Percentiles rank a stretch among this genome's conserved stretches.
Conservation (phyloP, 371 early-diverging fungal species). For the Syncephalastrum monosporum region DNA sequence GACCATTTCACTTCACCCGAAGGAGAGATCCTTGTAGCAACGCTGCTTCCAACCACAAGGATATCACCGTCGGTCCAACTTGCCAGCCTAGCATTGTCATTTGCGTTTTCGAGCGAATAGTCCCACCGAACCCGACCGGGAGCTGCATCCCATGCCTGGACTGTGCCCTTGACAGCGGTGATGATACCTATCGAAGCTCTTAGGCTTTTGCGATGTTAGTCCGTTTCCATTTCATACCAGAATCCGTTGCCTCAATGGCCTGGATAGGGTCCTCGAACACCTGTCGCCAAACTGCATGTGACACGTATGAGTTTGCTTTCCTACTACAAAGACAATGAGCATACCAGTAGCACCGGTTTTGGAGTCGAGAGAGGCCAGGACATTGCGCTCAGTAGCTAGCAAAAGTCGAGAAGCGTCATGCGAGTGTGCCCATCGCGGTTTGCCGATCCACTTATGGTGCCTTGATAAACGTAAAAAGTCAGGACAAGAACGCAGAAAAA, state of each 20-base stretch:
- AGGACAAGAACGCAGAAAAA: slow-evolving; percentile 1
- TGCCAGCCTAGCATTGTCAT: slow-evolving; percentile 2
- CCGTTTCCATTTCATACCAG: background rate
- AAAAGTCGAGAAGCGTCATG: slow-evolving; percentile 38
- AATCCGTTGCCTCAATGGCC: slow-evolving; percentile 5
- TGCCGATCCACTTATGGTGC: slow-evolving; percentile 67
- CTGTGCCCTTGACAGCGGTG: no score
- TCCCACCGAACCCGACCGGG: no score
- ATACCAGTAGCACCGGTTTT: slow-evolving; percentile 61
- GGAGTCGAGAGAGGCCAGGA: slow-evolving; percentile 55
- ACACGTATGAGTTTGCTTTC: slow-evolving; percentile 17
- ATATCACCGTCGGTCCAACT: slow-evolving; percentile 20
- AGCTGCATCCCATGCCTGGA: no score
- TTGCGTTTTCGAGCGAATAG: background rate
- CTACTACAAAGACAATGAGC: background rate
- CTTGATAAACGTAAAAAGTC: slow-evolving; percentile 24
- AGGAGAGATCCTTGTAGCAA: slow-evolving; percentile 15
- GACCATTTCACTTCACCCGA: slow-evolving; percentile 24
- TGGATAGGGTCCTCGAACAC: slow-evolving; percentile 2
- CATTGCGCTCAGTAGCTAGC: slow-evolving; percentile 63
- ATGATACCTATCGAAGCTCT: no score
- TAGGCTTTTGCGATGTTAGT: no score
- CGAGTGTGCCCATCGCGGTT: slow-evolving; percentile 29
- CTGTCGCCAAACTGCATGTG: slow-evolving; percentile 10
- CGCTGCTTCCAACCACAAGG: slow-evolving; percentile 10